Evolutionary conservation across 345 rosid genomes (phyloP), one percentile per base, ranked within the genome.

Genomic region (Sisymbrium irio): DNA sequence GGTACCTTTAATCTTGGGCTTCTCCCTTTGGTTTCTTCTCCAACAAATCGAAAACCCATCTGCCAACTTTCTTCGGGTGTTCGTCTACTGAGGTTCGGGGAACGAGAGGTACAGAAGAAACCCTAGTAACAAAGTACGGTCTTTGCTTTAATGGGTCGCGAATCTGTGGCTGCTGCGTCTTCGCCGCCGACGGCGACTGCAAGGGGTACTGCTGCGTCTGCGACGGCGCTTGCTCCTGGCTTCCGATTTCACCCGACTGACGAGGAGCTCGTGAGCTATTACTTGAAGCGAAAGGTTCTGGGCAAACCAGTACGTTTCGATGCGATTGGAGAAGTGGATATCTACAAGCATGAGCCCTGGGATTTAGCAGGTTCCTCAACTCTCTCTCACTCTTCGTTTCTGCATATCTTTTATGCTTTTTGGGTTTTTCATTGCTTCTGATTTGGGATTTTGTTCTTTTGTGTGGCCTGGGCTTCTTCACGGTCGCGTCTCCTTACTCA

Each of bases 231-330:
- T 79, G 98, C 96, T 36, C 98, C 98, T 20, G 98, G 98, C 18
- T 91, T 91, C 50, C 85, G 98, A 80, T 93, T 93, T 72, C 98
- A 93, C 53, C 98, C 98, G 0, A 91, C 97, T 2, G 98, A 88
- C 18, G 97, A 94, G 71, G 97, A 94, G 71, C 83, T 91, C 15
- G 90, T 88, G 13, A 84, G 86, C 57, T 91, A 91, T 78, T 91
- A 89, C 87, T 83, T 94, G 83, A 94, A 89, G 81, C 79, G 96
- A 62, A 91, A 91, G 93, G 88, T 91, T 79, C 72, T 72, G 4
- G 79, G 79, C 15, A 89, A 84, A 55, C 85, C 92, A 14, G 86
- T 91, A n/a, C 92, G 88, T 56, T 91, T 88, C 73, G 85, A 88
- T 30, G 91, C 85, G 62, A 91, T 89, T 70, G 84, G 84, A 0